A percentile compares a stretch with the other conserved stretches of the same genome.
Evolutionary conservation across 2,329 filamentous ascomycete genomes (phyloP).

Genomic region (Pseudogymnoascus sp.): DNA sequence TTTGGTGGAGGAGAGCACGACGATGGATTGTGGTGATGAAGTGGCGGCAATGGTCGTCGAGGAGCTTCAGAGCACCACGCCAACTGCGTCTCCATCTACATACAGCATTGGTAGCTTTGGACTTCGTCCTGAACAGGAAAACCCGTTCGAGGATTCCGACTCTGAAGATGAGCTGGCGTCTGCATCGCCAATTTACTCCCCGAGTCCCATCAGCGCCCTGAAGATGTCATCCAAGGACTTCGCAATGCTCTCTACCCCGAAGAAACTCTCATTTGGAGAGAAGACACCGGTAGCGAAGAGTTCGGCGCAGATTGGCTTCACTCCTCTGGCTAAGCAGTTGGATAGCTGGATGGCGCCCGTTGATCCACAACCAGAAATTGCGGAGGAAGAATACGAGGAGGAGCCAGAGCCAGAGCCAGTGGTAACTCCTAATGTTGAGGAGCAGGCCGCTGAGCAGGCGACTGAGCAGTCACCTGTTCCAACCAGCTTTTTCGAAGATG

Average conservation of each 20-base stretch:
- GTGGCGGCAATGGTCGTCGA: background rate
- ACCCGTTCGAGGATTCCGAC: slow-evolving; percentile 43
- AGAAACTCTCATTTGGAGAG: slow-evolving; percentile 3
- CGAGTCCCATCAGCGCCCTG: slow-evolving; percentile 20
- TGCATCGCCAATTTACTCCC: slow-evolving; percentile 24
- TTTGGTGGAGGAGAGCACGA: slow-evolving; percentile 16
- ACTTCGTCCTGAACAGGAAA: slow-evolving; percentile 42
- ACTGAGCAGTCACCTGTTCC: slow-evolving; percentile 29
- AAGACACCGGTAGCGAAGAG: slow-evolving; percentile 15
- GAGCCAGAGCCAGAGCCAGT: background rate
- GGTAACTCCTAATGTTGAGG: slow-evolving; percentile 23
- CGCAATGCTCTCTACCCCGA: slow-evolving; percentile 20
- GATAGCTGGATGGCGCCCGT: slow-evolving; percentile 51
- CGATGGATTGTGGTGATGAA: slow-evolving; percentile 17
- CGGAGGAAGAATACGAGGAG: background rate
- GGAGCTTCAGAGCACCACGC: slow-evolving; percentile 19
- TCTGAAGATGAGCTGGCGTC: slow-evolving; percentile 46
- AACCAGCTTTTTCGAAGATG: slow-evolving; percentile 53
- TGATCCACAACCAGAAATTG: slow-evolving; percentile 1
- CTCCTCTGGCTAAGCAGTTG: slow-evolving; percentile 54
- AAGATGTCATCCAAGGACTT: slow-evolving; percentile 27
- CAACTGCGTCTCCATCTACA: slow-evolving; percentile 20
- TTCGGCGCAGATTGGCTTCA: slow-evolving; percentile 47
- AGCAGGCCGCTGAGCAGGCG: slow-evolving; percentile 19
- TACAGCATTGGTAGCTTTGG: slow-evolving; percentile 28